These are phyloP conservation scores for Clitopilus hobsonii DNA, from an alignment of 768 basidiomycete species.

Conservation along the genomic window DNA sequence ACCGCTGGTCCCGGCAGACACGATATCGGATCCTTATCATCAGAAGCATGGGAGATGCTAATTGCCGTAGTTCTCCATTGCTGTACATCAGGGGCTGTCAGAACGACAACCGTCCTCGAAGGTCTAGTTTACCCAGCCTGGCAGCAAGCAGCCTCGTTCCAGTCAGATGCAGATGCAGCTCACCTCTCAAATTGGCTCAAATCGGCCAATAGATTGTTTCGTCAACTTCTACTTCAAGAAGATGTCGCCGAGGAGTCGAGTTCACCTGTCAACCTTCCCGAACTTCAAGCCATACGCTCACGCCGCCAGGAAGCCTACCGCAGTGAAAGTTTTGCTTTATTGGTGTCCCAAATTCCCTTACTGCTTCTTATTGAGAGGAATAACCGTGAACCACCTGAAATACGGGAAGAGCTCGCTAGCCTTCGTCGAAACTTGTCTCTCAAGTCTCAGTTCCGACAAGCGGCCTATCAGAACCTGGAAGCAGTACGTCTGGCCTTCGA, in stretches of 20 bases:
- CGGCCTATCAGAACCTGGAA: slow-evolving; percentile 71
- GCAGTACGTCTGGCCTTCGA: slow-evolving; percentile 69
- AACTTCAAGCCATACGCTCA: slow-evolving; percentile 66
- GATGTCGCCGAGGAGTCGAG: slow-evolving; percentile 33
- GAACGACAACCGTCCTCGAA: slow-evolving; percentile 65
- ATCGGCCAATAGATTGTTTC: slow-evolving; percentile 61
- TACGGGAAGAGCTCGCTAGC: slow-evolving; percentile 42
- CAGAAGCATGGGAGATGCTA: slow-evolving; percentile 69
- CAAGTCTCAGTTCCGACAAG: slow-evolving; percentile 65
- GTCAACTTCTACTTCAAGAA: slow-evolving; percentile 51
- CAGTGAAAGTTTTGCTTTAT: slow-evolving; percentile 57
- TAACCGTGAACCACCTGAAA: slow-evolving; percentile 38
- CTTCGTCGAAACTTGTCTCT: slow-evolving; percentile 60
- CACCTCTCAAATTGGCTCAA: slow-evolving; percentile 48
- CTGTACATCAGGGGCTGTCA: slow-evolving; percentile 61
- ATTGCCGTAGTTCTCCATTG: slow-evolving; percentile 60
- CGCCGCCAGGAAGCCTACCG: slow-evolving; percentile 64
- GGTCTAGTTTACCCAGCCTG: slow-evolving; percentile 81
- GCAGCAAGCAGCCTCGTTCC: slow-evolving; percentile 46
- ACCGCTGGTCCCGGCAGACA: slow-evolving; percentile 60
- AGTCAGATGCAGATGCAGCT: slow-evolving; percentile 29
- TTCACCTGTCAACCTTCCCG: slow-evolving; percentile 49
- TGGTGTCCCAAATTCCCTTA: slow-evolving; percentile 61
- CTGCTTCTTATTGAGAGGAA: slow-evolving; percentile 72
- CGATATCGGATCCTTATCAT: slow-evolving; percentile 53